Evolutionary conservation across 768 basidiomycete species (phyloP).

Genomic region (Aureoboletus auriporus): DNA sequence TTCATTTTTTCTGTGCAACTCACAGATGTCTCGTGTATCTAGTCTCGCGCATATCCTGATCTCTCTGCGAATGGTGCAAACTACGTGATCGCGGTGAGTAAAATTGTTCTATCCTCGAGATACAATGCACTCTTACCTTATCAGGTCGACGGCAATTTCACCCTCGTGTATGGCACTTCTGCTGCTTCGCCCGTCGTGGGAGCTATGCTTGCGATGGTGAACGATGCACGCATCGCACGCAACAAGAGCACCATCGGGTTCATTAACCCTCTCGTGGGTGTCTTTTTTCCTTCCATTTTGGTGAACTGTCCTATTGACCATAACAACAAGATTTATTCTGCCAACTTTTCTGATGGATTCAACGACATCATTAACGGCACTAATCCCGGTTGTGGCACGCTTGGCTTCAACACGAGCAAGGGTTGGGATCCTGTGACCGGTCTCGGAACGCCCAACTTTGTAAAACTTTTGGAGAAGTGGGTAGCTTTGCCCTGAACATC

Average conservation of each 20-base stretch:
- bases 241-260: constrained; percentile 53
- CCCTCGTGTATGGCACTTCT: constrained; percentile 48
- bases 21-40: too few relatives aligned
- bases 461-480: constrained; percentile 33
- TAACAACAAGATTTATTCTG: constrained; percentile 33
- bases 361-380: constrained; percentile 47
- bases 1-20: too few relatives aligned
- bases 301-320: constrained; percentile 6
- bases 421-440: constrained; percentile 43
- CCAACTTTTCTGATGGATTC: constrained; percentile 38
- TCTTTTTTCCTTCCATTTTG: background rate
- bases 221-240: constrained; percentile 51
- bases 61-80: constrained; percentile 51
- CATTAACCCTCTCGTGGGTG: constrained; percentile 47
- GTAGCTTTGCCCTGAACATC: constrained; percentile 18
- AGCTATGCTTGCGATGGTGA: constrained; percentile 56
- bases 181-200: constrained; percentile 62
- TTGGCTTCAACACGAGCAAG: constrained; percentile 25
- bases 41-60: constrained; percentile 59
- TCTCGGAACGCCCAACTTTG: constrained; percentile 45
- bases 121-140: constrained; percentile 6
- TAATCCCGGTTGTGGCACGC: constrained; percentile 44
- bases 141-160: constrained; percentile 37
- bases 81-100: constrained; percentile 19
- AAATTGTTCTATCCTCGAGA: constrained; percentile 1